Base-by-base conservation (phyloP, 2,329 filamentous ascomycete genomes). In the Monosporascus sp. region DNA sequence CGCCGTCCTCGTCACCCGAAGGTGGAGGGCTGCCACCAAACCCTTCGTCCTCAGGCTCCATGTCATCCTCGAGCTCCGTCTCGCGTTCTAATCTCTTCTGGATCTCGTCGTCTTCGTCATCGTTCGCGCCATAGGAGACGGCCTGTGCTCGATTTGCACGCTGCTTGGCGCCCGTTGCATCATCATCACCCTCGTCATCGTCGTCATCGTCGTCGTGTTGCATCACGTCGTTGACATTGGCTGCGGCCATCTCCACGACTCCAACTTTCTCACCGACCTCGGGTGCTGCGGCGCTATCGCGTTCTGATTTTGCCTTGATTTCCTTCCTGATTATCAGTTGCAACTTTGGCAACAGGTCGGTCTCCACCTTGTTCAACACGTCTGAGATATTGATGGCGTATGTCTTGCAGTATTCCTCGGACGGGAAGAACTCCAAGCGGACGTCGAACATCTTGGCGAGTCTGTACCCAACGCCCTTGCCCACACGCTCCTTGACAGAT, bases 81-180 rank as follows among this genome's bases (percentile, higher is more conserved):
- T 86, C 84, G 34, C 76, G 77, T 52, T 83, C 80, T 64, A 87
- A 80, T 53, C 81, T 79, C 50, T 77, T 76, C 62, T 87, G 85
- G 52, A 95, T 84, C 37, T 81, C 85, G 60, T 90, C 83, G 65
- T 97, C 94, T 4, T 93, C 93, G 5, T 96, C 92, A 66, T 97
- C 94, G 47, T 96, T 95, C 36, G 87, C 90, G 40, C 91, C 93
- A 62, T 97, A 97, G 16, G 91, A 94, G 2, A 93, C 86, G 31
- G 87, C 89, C 71, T 96, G 89, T 50, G 81, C 78, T 41, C 89
- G 86, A 68, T 96, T 94, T 46, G 85, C 83, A 63, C 82, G 84
- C 65, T 85, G 81, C 73, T 91, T 95, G 61, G 83, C 84, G 58
- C 81, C 84, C 4, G 85, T 92, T 49, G 83, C 90, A 66, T 95